These are phyloP conservation scores for Fusarium heterosporum DNA, from an alignment of 2,329 filamentous ascomycete species.

Conservation along the genomic window DNA sequence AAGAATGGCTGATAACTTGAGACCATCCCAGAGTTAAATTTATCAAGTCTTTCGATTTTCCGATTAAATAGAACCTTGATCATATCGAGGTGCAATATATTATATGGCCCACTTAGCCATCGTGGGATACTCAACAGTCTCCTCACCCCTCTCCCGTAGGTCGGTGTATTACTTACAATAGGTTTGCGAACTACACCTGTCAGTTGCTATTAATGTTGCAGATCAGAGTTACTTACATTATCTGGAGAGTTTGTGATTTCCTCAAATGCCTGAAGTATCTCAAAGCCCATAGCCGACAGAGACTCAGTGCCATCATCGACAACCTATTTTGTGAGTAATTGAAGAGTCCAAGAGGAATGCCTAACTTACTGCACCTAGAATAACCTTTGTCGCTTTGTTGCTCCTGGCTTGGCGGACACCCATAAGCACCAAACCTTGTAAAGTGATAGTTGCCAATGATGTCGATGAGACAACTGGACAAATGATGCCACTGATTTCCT, in stretches of 20 bases:
- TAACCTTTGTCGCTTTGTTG: conserved; percentile 77
- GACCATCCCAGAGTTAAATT: no score
- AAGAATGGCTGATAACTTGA: no score
- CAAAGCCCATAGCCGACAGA: conserved; percentile 83
- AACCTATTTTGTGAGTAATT: conserved; percentile 61
- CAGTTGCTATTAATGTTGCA: not conserved
- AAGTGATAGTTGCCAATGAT: conserved; percentile 74
- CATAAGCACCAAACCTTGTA: conserved; percentile 83
- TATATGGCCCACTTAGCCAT: not conserved
- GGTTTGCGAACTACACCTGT: conserved; percentile 29
- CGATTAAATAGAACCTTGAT: no score
- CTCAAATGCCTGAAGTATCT: conserved; percentile 82
- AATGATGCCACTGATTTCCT: conserved; percentile 78
- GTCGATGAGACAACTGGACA: conserved; percentile 80
- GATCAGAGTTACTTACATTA: conserved; percentile 52
- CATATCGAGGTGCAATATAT: not conserved
- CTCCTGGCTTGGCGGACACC: conserved; percentile 85
- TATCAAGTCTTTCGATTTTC: no score
- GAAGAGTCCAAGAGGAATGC: fast-evolving
- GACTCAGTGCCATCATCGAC: conserved; percentile 78
- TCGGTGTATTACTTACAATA: conserved; percentile 7
- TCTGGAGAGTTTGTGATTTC: conserved; percentile 76
- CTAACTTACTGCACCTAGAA: conserved; percentile 80
- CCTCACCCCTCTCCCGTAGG: not conserved
- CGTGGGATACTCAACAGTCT: not conserved